Evolutionary conservation across 345 rosid species (phyloP).

Genomic region (Eucalyptus sp.): DNA sequence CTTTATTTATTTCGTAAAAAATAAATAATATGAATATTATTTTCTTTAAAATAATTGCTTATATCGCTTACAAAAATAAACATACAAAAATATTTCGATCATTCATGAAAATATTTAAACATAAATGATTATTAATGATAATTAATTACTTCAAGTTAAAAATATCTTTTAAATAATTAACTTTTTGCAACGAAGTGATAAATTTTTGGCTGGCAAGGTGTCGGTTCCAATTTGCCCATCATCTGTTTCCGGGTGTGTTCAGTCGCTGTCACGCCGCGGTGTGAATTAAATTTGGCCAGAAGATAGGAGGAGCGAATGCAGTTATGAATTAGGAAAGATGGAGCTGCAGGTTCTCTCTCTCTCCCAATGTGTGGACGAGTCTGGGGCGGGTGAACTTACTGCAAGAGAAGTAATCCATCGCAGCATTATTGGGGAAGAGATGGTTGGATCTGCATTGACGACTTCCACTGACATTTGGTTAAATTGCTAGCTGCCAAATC

Average conservation of each 20-base stretch:
- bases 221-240: neutral
- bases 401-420: neutral
- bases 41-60: neutral
- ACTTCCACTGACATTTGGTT: neutral
- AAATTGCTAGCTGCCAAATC: neutral
- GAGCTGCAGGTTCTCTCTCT: neutral
- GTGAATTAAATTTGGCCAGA: neutral
- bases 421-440: neutral
- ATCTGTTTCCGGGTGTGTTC: neutral
- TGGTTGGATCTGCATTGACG: neutral
- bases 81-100: rapidly evolving
- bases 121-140: rapidly evolving
- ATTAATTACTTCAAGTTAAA: neutral
- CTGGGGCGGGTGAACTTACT: neutral
- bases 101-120: rapidly evolving
- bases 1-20: neutral
- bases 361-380: neutral
- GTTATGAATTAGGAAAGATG: neutral
- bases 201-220: neutral
- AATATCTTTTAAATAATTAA: neutral
- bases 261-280: neutral
- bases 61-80: neutral
- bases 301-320: neutral
- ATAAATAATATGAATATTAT: neutral
- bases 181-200: neutral